phyloP scores from a whole-genome alignment of 2,329 filamentous ascomycete species.

The Macroventuria anomochaeta region DNA sequence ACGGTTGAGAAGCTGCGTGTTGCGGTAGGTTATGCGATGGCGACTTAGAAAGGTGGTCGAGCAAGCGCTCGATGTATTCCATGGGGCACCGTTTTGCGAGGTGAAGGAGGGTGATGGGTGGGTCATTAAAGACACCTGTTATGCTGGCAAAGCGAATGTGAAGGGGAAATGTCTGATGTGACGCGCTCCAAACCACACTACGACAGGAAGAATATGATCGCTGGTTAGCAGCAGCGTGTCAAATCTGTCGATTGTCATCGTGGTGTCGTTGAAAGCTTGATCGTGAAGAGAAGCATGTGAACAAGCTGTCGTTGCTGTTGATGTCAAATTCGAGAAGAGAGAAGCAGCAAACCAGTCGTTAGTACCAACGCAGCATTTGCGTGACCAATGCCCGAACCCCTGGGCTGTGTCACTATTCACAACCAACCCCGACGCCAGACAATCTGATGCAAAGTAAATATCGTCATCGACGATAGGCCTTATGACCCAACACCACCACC shows the following conservation, averaged over 20 bases:
- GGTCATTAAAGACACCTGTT: background rate
- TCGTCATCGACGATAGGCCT: background rate
- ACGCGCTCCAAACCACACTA: background rate
- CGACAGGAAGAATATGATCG: background rate
- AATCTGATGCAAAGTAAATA: constrained; percentile 10
- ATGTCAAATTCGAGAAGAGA: background rate
- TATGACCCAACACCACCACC: constrained; percentile 12
- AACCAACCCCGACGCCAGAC: constrained; percentile 6
- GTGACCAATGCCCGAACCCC: constrained; percentile 2
- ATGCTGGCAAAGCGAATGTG: constrained; percentile 1
- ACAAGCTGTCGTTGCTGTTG: background rate
- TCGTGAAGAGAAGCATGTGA: background rate
- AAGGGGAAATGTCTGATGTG: background rate
- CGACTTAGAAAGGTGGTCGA: background rate
- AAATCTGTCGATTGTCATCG: background rate
- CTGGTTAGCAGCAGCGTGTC: background rate
- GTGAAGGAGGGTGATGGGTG: constrained; percentile 1
- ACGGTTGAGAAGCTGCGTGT: background rate
- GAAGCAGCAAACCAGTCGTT: background rate
- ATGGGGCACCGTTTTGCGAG: background rate
- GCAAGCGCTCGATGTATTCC: constrained; percentile 16
- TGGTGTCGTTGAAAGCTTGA: background rate
- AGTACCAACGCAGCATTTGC: background rate
- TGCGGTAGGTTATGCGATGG: background rate
- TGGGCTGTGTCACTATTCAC: background rate